These are phyloP conservation scores for Uronychia setigera DNA, from an alignment of 73 alveolate genomes.

Conservation along the genomic window DNA sequence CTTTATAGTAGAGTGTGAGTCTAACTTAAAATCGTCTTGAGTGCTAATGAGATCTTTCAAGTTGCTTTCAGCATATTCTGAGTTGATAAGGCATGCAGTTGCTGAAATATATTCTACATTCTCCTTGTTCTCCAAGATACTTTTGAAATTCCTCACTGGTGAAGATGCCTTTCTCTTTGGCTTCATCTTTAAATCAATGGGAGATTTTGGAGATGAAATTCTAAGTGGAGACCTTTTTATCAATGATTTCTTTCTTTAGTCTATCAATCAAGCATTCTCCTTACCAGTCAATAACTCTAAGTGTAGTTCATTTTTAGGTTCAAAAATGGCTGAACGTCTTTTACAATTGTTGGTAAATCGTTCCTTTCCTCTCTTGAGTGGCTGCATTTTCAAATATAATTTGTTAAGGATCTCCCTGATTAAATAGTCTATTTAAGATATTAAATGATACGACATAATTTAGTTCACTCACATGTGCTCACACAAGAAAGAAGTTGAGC, in stretches of 20 bases:
- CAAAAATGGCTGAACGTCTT: background rate
- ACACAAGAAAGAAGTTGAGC: no score
- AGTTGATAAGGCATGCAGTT: background rate
- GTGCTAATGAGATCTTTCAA: background rate
- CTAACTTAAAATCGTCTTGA: background rate
- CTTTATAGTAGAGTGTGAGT: background rate
- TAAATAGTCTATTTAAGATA: no score
- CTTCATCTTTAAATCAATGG: background rate
- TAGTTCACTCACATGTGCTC: no score
- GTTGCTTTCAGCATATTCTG: background rate
- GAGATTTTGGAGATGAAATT: background rate
- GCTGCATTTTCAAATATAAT: no score
- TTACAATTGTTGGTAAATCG: background rate
- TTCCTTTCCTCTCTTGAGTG: constrained; percentile 3
- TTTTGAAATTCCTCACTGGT: background rate
- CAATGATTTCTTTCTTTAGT: background rate
- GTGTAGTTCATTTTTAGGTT: background rate
- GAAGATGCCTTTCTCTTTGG: background rate
- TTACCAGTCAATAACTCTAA: background rate
- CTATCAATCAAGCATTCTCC: background rate
- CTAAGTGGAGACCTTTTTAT: background rate
- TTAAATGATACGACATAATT: no score
- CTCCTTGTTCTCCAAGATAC: background rate
- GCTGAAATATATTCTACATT: background rate
- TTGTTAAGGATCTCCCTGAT: no score